Conservation (phyloP, 352 stramenopile genomes). For the Globisporangium perplexum region DNA sequence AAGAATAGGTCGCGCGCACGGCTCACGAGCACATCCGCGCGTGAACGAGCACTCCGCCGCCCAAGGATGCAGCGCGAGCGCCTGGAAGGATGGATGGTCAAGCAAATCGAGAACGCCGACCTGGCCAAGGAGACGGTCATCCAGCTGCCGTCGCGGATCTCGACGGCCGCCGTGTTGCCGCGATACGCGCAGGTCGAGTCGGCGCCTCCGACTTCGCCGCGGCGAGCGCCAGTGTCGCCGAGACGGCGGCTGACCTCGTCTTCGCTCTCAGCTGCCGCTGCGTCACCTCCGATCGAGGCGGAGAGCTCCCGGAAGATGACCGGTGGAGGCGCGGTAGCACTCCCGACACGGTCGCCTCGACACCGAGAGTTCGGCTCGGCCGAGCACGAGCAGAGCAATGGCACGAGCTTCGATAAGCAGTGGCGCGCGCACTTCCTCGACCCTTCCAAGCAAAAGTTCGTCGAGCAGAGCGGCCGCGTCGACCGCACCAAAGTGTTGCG, state of each 20-base stretch:
- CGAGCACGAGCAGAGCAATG: not conserved
- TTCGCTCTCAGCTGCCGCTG: not conserved
- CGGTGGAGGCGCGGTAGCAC: not conserved
- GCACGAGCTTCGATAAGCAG: constrained; percentile 31
- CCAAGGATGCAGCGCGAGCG: constrained; percentile 53
- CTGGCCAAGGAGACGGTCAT: constrained; percentile 61
- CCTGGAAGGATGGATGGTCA: constrained; percentile 73
- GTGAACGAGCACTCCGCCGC: not conserved
- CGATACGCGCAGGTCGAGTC: not conserved
- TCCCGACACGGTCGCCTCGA: constrained; percentile 7
- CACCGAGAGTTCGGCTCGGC: constrained; percentile 1
- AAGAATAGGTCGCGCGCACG: too few species aligned
- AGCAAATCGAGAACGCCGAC: constrained; percentile 62
- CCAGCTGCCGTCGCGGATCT: constrained; percentile 30
- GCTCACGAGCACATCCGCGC: too few species aligned
- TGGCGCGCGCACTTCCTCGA: constrained; percentile 47
- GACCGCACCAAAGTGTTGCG: constrained; percentile 52
- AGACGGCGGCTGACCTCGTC: not conserved
- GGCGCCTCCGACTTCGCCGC: constrained; percentile 8
- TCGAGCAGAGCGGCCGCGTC: constrained; percentile 29
- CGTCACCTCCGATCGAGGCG: not conserved
- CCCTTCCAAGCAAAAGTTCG: constrained; percentile 14
- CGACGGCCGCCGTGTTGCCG: not conserved
- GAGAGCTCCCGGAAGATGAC: not conserved
- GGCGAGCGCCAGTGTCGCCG: constrained; percentile 6